Base-by-base conservation (phyloP, 768 basidiomycete species). In the Pulveroboletus sp. region DNA sequence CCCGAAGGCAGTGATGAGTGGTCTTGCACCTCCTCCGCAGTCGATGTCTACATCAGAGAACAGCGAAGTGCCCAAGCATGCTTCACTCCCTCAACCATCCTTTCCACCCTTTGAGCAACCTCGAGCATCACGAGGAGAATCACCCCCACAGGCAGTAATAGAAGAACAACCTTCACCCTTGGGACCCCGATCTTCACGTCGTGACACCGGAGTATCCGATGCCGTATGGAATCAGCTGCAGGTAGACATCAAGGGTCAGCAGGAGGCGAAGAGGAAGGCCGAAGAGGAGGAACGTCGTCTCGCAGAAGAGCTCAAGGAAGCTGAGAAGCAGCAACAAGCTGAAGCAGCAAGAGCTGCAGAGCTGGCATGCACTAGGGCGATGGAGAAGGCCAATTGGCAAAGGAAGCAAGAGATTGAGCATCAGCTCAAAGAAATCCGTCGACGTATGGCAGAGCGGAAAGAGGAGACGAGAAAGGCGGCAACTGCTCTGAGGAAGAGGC, bases 161-260 rank as follows among this genome's bases (percentile, higher is more conserved):
- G 21, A 21, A 21, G 21, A 21, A 21, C 21, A 21, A 21, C 21
- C 2, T 2, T 21, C 21, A 21, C 21, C 21, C 21, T 21, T 21
- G 21, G 21, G 21, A 21, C 21, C 4, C 21, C 21, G 39, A 2
- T 14, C 44, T n/a, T 18, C 47, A 2, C 56, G 36, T 13, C 76
- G 79, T 13, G 83, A 84, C 58, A 53, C 70, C 10, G 83, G 78
- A 0, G 80, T 85, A 1, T 59, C 73, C 0, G 79, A 85, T 58
- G 67, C 59, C 3, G 58, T 77, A 8, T 85, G 83, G 84, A 40
- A 56, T 8, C 71, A 79, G 53, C 69, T 85, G 1, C 74, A 80
- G 42, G 67, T 63, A 9, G 66, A 62, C 41, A 66, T 65, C 30
- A 65, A 62, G 0, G 68, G 60, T 2, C 60, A 57, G 26, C 54